Evolutionary conservation across 345 rosid species (phyloP).

Genomic region (Ceriops decandra): DNA sequence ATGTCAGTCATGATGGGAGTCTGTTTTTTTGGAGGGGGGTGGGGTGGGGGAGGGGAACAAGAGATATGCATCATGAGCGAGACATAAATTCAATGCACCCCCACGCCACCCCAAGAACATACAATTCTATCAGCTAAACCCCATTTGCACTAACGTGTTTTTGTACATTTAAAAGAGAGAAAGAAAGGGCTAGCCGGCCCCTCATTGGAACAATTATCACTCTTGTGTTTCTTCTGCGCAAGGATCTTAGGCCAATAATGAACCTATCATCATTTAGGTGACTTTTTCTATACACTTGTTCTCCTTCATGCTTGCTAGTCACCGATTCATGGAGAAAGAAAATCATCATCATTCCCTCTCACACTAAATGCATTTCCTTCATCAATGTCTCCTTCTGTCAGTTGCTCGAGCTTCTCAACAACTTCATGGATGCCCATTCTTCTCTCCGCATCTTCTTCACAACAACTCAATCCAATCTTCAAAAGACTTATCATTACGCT

Average conservation of each 20-base stretch:
- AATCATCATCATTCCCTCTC: constrained; percentile 29
- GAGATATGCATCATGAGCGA: too few species aligned
- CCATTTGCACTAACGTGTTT: not conserved
- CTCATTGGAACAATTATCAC: too few species aligned
- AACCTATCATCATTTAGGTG: too few species aligned
- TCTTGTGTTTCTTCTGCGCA: too few species aligned
- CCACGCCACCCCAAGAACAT: not conserved
- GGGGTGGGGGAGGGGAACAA: too few species aligned
- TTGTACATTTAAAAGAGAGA: too few species aligned
- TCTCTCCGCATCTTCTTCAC: constrained; percentile 53
- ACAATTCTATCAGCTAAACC: not conserved
- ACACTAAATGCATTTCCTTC: constrained; percentile 25
- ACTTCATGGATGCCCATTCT: constrained; percentile 51
- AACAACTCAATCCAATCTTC: constrained; percentile 74
- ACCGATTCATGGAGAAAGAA: constrained; percentile 27
- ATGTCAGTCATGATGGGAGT: too few species aligned
- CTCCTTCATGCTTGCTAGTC: constrained; percentile 1
- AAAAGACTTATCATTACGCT: constrained; percentile 52
- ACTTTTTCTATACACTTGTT: too few species aligned
- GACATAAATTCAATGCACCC: too few species aligned
- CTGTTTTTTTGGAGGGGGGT: too few species aligned
- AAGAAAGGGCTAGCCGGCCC: too few species aligned
- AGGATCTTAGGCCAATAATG: too few species aligned
- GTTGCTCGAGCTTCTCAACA: constrained; percentile 38
- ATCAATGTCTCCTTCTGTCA: constrained; percentile 34